Conservation (phyloP, 208 protist species). For the Zelonia costaricensis region DNA sequence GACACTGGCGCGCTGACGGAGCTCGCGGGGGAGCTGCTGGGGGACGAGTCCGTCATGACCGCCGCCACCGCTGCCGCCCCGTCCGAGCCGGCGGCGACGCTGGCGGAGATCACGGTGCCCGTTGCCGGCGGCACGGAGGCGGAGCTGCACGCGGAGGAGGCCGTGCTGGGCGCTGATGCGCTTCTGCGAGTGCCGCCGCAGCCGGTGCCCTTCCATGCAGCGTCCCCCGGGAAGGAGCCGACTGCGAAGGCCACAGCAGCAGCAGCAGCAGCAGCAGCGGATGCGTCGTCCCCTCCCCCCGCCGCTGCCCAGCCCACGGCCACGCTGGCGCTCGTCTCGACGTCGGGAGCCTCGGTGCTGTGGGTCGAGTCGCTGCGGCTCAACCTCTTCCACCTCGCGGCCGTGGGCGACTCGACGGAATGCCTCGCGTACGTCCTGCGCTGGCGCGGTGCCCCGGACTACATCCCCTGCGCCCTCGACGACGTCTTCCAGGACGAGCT, state of each 20-base stretch:
- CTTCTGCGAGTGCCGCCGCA: too few relatives aligned
- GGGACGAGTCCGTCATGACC: background rate
- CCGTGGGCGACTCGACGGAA: slow-evolving; percentile 47
- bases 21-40: too few relatives aligned
- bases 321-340: slow-evolving; percentile 13
- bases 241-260: background rate
- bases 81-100: slow-evolving; percentile 1
- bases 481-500: slow-evolving; percentile 11
- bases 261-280: slow-evolving; percentile 7
- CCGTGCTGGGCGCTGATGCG: background rate
- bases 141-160: background rate
- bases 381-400: slow-evolving; percentile 44
- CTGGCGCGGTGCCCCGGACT: slow-evolving; percentile 39
- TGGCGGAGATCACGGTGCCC: slow-evolving; percentile 14
- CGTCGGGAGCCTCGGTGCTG: slow-evolving; percentile 10
- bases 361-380: slow-evolving; percentile 15
- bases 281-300: too few relatives aligned
- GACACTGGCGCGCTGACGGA: too few relatives aligned
- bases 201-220: too few relatives aligned
- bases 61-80: background rate
- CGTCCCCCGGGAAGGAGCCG: too few relatives aligned
- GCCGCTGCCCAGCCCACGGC: background rate
- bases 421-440: slow-evolving; percentile 40
- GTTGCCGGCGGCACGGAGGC: slow-evolving; percentile 4
- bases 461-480: slow-evolving; percentile 24